Percentiles rank a stretch among this genome's conserved stretches.
Conservation (phyloP, 176 grass and related monocot genomes). For the Sorghum bicolor region Sorghum_bicolor_NCBIv3 NC_012872.2:68811001-68811500, state of each 20-base stretch:
- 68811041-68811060: conserved; percentile 27
- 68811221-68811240: conserved; percentile 23
- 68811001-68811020: conserved; percentile 43
- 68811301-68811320: conserved; percentile 3
- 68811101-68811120: conserved; percentile 92
- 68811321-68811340: background rate
- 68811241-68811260: background rate
- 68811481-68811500: background rate
- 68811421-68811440: conserved; percentile 5
- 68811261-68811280: conserved; percentile 26
- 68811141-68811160: conserved; percentile 45
- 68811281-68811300: background rate
- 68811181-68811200: background rate
- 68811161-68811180: conserved; percentile 19
- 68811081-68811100: conserved; percentile 79
- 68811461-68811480: conserved; percentile 15
- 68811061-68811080: conserved; percentile 36
- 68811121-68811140: conserved; percentile 74
- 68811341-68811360: conserved; percentile 11
- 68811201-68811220: conserved; percentile 1
- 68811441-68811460: background rate
- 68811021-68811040: conserved; percentile 21
- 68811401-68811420: background rate
- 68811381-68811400: background rate
- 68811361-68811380: background rate